phyloP scores from a whole-genome alignment of 768 basidiomycete species.

The Lactarius sanguifluus region DNA sequence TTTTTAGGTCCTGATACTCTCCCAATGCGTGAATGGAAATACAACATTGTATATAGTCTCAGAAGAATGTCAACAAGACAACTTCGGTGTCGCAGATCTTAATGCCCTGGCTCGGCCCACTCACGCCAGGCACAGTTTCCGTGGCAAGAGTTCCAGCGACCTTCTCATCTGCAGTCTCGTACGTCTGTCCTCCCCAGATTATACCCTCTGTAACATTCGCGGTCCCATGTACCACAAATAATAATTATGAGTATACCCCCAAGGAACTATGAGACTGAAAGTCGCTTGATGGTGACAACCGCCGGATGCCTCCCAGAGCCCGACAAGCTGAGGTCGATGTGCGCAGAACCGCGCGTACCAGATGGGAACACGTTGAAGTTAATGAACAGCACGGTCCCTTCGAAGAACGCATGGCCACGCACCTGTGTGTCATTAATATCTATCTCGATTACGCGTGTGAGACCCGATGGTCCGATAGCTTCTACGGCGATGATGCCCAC shows the following conservation, averaged over 20 bases:
- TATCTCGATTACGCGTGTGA: conserved; percentile 40
- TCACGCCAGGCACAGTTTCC: conserved; percentile 34
- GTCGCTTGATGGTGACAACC: conserved; percentile 47
- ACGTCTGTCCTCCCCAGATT: conserved; percentile 59
- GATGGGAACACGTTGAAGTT: conserved; percentile 50
- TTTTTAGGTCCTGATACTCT: not conserved
- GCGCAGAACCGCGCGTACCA: conserved; percentile 15
- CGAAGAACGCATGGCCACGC: too few species aligned
- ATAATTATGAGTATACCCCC: not conserved
- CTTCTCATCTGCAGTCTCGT: conserved; percentile 49
- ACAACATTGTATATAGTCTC: not conserved
- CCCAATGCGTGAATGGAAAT: not conserved
- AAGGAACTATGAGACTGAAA: conserved; percentile 41
- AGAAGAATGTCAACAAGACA: conserved; percentile 42
- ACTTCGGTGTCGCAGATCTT: conserved; percentile 51
- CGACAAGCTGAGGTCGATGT: conserved; percentile 8
- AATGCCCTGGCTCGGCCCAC: conserved; percentile 44
- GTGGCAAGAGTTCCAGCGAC: conserved; percentile 40
- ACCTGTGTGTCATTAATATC: too few species aligned
- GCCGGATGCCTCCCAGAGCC: conserved; percentile 35
- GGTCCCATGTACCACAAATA: conserved; percentile 36
- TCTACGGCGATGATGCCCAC: conserved; percentile 60
- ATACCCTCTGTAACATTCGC: conserved; percentile 52
- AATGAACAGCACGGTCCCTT: conserved; percentile 49
- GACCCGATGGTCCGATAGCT: conserved; percentile 50